These are phyloP conservation scores for Strigomonas galati DNA, from an alignment of 208 protist genomes.

Conservation along the genomic window DNA sequence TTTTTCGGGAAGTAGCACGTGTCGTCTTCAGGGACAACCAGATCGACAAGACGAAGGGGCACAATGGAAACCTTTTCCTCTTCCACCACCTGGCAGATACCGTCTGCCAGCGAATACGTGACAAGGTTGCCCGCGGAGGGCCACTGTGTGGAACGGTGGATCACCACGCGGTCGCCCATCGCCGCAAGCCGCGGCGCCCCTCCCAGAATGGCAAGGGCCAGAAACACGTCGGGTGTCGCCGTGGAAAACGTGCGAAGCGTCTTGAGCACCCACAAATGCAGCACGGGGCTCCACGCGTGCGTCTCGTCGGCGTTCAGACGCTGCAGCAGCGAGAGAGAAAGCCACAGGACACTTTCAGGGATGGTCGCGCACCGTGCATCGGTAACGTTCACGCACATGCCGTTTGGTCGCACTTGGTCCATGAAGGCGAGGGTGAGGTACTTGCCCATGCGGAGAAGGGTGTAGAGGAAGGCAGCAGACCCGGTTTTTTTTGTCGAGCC, in stretches of 20 bases:
- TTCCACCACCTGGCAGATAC: conserved; percentile 69
- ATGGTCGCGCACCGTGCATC: conserved; percentile 9
- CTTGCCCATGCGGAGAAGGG: conserved; percentile 3
- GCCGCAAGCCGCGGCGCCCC: conserved; percentile 59
- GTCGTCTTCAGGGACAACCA: conserved; percentile 37
- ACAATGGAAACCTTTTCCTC: conserved; percentile 28
- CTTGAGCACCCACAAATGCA: conserved; percentile 63
- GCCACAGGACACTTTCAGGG: conserved; percentile 50
- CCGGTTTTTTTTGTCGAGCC: neutral
- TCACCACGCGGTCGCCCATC: conserved; percentile 55
- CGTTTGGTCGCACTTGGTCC: neutral
- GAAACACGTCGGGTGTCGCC: conserved; percentile 32
- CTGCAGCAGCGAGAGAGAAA: conserved; percentile 73
- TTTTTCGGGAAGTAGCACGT: conserved; percentile 34
- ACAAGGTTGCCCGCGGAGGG: conserved; percentile 40
- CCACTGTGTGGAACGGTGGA: conserved; percentile 44
- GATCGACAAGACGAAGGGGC: conserved; percentile 64
- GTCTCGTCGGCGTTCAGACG: conserved; percentile 38
- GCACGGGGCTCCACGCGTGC: conserved; percentile 48
- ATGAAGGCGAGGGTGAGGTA: neutral
- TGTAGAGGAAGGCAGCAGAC: neutral
- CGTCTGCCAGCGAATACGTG: conserved; percentile 52
- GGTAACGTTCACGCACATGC: neutral
- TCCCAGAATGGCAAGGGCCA: conserved; percentile 63
- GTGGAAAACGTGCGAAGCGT: conserved; percentile 19